Evolutionary conservation across 2,329 filamentous ascomycete genomes (phyloP), one percentile per base, ranked within the genome.

Genomic region (Sarocladiaceae sp.): DNA sequence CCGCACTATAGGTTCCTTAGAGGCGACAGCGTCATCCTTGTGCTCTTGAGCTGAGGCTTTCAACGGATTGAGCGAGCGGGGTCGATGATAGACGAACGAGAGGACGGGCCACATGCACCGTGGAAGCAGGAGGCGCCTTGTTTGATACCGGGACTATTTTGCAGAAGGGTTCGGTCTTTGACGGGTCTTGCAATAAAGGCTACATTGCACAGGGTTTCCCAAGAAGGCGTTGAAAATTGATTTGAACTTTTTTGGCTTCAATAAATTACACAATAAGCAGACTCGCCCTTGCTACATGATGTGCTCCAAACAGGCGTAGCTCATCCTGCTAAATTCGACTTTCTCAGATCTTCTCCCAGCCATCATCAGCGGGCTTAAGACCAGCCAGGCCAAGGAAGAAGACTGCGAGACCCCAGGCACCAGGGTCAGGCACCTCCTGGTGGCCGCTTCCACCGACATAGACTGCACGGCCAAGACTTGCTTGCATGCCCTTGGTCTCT

Each of bases 401-500:
- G 66, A 86, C 83, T 29, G 87, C 86, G 58, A 97, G 63, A 0
- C 82, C 83, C 75, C 78, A 85, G 15, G 83, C 83, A n/a, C 94
- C 94, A 54, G 80, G 79, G 51, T 83, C 79, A 0, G 79, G 79
- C 8, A 79, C 79, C 60, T 72, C 64, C 57, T 72, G 64, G 50
- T 71, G 73, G 13, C 69, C 69, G 51, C 66, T 70, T 3, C 87
- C 56, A 28, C 70, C 70, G 4, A 73, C 66, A 53, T 73, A 72
- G 5, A 73, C 71, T 1, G 69, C 65, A 55, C 75, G 59, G 7
- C 94, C 94, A 36, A 99, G 74, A 60, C 86, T 94, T 37, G 94
- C 90, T 67, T 87, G 83, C 92, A 99, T 97, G 22, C 87, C 88
- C 74, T 92, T 96, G 18, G 94, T 97, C 26, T 82, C 82, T 57